phyloP scores from a whole-genome alignment of 1,139 yeast species.

The Schizosaccharomyces versatilis region DNA sequence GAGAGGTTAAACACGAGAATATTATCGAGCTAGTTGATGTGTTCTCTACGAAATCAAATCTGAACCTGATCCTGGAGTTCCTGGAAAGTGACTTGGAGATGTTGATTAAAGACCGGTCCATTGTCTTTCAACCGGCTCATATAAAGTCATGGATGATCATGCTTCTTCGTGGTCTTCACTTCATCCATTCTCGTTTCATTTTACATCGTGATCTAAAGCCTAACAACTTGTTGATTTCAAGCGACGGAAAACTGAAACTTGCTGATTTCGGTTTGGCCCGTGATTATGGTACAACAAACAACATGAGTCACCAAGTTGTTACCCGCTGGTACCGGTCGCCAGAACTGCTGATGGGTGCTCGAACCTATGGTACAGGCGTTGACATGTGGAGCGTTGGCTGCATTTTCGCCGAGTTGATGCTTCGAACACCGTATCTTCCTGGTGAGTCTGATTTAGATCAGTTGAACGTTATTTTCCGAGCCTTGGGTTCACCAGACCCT shows the following conservation, averaged over 20 bases:
- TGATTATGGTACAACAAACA: constrained; percentile 41
- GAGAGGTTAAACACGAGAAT: constrained; percentile 82
- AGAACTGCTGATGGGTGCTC: constrained; percentile 66
- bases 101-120: constrained; percentile 54
- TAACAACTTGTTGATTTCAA: constrained; percentile 53
- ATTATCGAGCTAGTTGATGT: constrained; percentile 50
- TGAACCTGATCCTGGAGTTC: constrained; percentile 74
- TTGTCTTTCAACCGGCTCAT: constrained; percentile 68
- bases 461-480: constrained; percentile 53
- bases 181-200: constrained; percentile 76
- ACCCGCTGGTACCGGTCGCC: constrained; percentile 97
- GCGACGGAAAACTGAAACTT: constrained; percentile 52
- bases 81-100: constrained; percentile 82
- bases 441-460: constrained; percentile 81
- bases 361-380: constrained; percentile 77
- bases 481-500: constrained; percentile 59
- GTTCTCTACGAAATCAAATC: constrained; percentile 24
- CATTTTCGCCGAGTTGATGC: constrained; percentile 78
- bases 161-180: constrained; percentile 86
- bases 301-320: constrained; percentile 80
- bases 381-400: constrained; percentile 97
- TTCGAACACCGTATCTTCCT: constrained; percentile 56
- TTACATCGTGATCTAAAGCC: constrained; percentile 45
- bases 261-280: constrained; percentile 94
- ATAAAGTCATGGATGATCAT: constrained; percentile 82